Base-by-base conservation (phyloP, 2,329 filamentous ascomycete genomes). In the Stylonectria norvegica region DNA sequence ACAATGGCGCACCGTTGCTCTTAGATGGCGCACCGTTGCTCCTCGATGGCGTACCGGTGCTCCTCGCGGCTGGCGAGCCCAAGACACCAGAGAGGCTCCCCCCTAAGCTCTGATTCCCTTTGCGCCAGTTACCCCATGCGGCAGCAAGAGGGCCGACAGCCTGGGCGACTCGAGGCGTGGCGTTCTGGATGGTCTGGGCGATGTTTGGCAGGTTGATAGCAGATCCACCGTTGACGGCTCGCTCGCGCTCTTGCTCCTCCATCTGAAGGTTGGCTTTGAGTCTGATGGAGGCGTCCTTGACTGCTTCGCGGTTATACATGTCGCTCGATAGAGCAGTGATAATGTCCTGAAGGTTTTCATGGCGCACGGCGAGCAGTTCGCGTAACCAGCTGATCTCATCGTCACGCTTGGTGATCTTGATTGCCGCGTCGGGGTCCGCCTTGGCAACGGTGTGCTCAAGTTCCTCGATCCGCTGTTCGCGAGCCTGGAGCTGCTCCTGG, bases 41-140 rank as follows among this genome's bases (percentile, higher is more conserved):
- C 55, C 77, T 81, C 7, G 82, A 83, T 5, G 83, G 83, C 1
- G 83, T 86, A 31, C 69, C 66, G 43, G 65, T 69, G 34, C 59
- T 62, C 23, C 55, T 59, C 8, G 60, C 46, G 1, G 64, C 64
- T 11, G 74, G 69, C 5, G 75, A 71, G 36, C 65, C 67, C 25
- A 71, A 54, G 18, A 64, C 67, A 9, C 71, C 66, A 36, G 79
- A 71, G 30, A 80, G 56, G 57, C 70, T 68, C 39, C 63, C 61
- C 48, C 74, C 70, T 12, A 68, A 66, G 5, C 67, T 67, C 40
- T 79, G 77, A 53, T 73, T 76, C 12, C 76, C 79, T 61, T 85
- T 91, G 37, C 90, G 83, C 91, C 91, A 96, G 64, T 85, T 95
- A 33, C 89, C 90, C 80, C 90, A 95, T n/a, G 89, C 91, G n/a